phyloP scores from a whole-genome alignment of 2,329 filamentous ascomycete genomes.

The Diaporthe sp. region DNA sequence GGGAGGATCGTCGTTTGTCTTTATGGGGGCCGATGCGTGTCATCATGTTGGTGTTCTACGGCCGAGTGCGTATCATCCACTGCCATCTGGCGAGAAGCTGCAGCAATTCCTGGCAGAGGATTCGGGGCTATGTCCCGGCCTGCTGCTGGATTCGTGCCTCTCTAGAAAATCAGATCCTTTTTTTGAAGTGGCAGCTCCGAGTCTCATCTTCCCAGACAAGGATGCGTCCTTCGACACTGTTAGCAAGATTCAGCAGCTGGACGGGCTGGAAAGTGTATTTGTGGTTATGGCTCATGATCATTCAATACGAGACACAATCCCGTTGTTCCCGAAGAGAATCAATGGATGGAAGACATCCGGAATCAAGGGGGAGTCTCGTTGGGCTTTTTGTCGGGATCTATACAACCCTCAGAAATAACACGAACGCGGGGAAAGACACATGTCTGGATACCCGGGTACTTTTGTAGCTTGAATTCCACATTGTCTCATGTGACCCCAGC shows the following conservation, averaged over 20 bases:
- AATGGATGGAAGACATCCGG: not conserved
- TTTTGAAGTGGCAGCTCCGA: slow-evolving; percentile 29
- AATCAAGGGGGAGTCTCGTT: not conserved
- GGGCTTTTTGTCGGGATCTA: slow-evolving; percentile 17
- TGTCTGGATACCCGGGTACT: not conserved
- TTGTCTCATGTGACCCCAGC: no score
- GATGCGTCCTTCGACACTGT: slow-evolving; percentile 17
- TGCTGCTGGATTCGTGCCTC: not conserved
- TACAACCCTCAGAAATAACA: not conserved
- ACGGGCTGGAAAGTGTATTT: slow-evolving; percentile 4
- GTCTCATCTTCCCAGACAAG: not conserved
- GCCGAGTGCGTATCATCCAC: slow-evolving; percentile 45
- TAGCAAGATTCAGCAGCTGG: slow-evolving; percentile 16
- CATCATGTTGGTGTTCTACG: slow-evolving; percentile 49
- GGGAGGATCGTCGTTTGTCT: slow-evolving; percentile 38
- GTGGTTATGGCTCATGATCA: slow-evolving; percentile 14
- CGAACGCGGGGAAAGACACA: not conserved
- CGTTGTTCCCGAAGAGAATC: not conserved
- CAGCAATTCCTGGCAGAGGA: not conserved
- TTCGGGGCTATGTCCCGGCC: not conserved
- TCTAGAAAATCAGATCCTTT: slow-evolving; percentile 37
- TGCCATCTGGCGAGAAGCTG: slow-evolving; percentile 41
- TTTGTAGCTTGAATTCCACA: not conserved
- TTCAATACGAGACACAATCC: not conserved
- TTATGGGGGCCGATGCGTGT: slow-evolving; percentile 39